phyloP scores from a whole-genome alignment of 2,329 filamentous ascomycete genomes.

The Pseudofabraea citricarpa region DNA sequence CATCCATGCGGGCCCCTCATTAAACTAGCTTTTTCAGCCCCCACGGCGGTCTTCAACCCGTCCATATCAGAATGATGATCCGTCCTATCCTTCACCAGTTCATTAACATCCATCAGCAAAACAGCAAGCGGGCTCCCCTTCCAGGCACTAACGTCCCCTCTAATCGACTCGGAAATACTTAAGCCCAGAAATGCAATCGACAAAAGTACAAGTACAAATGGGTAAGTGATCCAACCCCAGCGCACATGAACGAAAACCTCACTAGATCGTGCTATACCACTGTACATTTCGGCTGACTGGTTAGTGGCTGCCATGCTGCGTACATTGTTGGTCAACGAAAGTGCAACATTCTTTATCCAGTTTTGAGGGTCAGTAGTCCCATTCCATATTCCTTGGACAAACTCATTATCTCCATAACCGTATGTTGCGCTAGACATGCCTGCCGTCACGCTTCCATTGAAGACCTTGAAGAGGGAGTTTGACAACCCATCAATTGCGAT shows the following conservation, averaged over 20 bases:
- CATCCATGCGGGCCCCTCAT: too few relatives aligned
- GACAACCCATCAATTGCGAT: neutral
- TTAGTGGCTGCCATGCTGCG: neutral
- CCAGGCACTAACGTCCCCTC: neutral
- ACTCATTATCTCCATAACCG: neutral
- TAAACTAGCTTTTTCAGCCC: neutral
- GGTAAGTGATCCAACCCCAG: conserved; percentile 30
- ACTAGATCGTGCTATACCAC: neutral
- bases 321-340: neutral
- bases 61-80: conserved; percentile 3
- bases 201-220: conserved; percentile 25
- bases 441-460: neutral
- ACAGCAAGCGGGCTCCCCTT: neutral
- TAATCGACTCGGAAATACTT: neutral
- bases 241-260: conserved; percentile 30
- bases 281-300: neutral
- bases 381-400: neutral
- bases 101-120: neutral
- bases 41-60: neutral
- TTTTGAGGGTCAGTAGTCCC: neutral
- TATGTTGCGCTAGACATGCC: neutral
- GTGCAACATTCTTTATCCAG: neutral
- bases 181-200: conserved; percentile 23
- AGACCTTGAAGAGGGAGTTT: neutral
- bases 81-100: neutral